Base-by-base conservation (phyloP, 129 eudicot species). In the Cynara cardunculus region DNA sequence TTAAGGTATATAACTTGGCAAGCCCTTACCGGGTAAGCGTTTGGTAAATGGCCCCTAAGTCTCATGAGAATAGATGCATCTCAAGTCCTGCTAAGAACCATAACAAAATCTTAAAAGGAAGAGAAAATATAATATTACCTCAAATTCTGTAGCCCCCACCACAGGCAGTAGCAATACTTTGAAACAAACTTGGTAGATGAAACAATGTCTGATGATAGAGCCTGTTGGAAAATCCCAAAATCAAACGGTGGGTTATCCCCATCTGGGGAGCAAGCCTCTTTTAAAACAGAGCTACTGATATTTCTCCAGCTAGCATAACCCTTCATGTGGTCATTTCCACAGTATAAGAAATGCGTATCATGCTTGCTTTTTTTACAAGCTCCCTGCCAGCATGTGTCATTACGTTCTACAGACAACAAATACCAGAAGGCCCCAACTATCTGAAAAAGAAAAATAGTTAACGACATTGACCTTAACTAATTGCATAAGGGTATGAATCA, bases 121-220 rank as follows among this genome's bases (percentile, higher is more conserved):
- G 69, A 21, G 74, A 70, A 64, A 3, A 44, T 24, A 80, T 78
- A 2, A 21, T 12, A 18, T 71, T 72, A 96, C 98, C 98, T 94
- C 87, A 96, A 76, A 82, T 96, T 92, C 83, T 96, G 99, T 77
- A 96, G 90, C 22, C 99, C 99, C 97, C 97, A 96, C 99, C 99
- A 96, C 41, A 96, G 86, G 81, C 99, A 96, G 80, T 92, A 96
- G 73, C 94, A 92, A 77, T 96, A 96, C 73, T 96, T 96, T 1
- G 97, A 88, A 69, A 91, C 61, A 83, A 96, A 96, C 25, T 79
- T 82, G 35, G 66, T 87, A 8, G 99, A 90, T 14, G 86, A 87
- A 76, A 92, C 92, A 66, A 92, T 92, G 80, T 86, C 95, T 0
- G 97, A 92, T 21, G 91, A 82, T 65, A 92, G 88, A 80, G 97